phyloP scores from a whole-genome alignment of 352 stramenopile genomes.

The Lagenidium sp. region DNA sequence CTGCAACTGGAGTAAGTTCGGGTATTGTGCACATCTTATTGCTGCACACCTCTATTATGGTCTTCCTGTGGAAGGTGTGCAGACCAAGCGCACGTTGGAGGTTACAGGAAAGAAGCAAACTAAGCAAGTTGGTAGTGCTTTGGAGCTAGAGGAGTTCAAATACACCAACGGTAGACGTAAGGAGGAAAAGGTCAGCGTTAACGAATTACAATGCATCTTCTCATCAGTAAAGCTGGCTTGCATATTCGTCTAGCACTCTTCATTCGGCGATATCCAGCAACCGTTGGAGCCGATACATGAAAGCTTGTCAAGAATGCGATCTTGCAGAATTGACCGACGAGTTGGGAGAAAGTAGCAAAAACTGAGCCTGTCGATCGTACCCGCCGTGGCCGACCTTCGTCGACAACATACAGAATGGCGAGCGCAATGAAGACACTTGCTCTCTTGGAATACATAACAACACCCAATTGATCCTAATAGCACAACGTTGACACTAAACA shows the following conservation, averaged over 20 bases:
- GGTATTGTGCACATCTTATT: conserved; percentile 7
- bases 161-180: not conserved
- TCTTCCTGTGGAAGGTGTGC: not conserved
- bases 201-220: not conserved
- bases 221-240: not conserved
- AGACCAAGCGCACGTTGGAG: conserved; percentile 3
- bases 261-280: conserved; percentile 2
- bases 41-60: not conserved
- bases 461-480: not conserved
- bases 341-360: conserved; percentile 7
- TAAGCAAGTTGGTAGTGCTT: conserved; percentile 1
- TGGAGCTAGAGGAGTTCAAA: not conserved
- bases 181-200: not conserved
- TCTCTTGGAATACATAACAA: not conserved
- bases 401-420: not conserved
- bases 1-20: conserved; percentile 7
- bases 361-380: conserved; percentile 1
- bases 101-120: not conserved
- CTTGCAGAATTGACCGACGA: conserved; percentile 6
- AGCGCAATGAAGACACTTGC: not conserved
- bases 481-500: conserved; percentile 1
- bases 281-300: not conserved
- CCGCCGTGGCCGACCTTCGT: not conserved
- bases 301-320: conserved; percentile 1
- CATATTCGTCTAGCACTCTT: not conserved